Base-by-base conservation (phyloP, 2,329 filamentous ascomycete species). In the Fusarium algeriense region DNA sequence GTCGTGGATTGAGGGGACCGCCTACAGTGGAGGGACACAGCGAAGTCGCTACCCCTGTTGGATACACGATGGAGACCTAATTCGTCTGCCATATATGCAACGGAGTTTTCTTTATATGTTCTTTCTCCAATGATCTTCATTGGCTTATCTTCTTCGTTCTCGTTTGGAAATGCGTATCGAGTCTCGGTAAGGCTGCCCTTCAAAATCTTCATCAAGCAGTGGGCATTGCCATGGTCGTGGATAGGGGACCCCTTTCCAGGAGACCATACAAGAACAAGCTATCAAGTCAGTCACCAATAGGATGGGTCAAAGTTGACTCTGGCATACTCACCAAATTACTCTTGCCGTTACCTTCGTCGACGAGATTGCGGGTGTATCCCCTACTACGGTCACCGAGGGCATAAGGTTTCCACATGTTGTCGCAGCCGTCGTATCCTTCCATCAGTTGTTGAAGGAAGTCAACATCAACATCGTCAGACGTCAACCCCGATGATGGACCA, bases 191-290 rank as follows among this genome's bases (percentile, higher is more conserved):
- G 84, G 68, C 85, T 87, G 48, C 95, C 95, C 74, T 90, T 90
- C 69, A 97, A 87, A 72, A 95, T 90, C 85, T 92, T 97, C 93
- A 97, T 97, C 75, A 97, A 85, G 81, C 95, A 98, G 80, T 97
- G 95, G 41, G 94, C 93, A 68, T 95, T 93, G 78, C 91, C 91
- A 81, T 94, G 92, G 80, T 98, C 95, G 79, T 98, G 95, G 78
- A 98, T 94, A 14, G 92, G 91, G 75, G 92, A 95, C 40, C 89
- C 89, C 82, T 93, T 93, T 55, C 92, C 92, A 1, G 95, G 94
- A 19, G 90, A 91, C 95, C 95, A 98, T 41, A 97, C 94, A 43
- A 97, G 88, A 50, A 97, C 89, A 69, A 97, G 88, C 92, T 95
- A 79, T 60, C 40, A 59, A 56, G 64, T 77, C 64, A 79, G 71